These are phyloP conservation scores for Picochlorum sp. DNA, from an alignment of 139 green algal species.

Conservation along the genomic window DNA sequence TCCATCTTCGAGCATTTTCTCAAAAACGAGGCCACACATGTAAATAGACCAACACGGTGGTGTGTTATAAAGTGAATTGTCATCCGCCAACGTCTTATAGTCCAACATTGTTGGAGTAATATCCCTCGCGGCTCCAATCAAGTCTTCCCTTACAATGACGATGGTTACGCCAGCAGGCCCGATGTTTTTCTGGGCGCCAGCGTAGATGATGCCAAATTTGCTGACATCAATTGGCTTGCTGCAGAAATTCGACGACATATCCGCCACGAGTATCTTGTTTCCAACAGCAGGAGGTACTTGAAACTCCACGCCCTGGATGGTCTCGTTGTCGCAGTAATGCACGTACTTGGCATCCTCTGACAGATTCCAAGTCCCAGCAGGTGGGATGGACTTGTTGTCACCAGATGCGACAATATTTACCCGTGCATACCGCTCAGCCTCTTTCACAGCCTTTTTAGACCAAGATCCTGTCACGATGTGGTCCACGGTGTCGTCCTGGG, in stretches of 20 bases:
- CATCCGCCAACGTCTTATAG: constrained; percentile 76
- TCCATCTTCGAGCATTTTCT: constrained; percentile 63
- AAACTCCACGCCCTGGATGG: constrained; percentile 99
- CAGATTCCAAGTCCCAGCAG: constrained; percentile 73
- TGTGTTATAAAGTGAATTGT: constrained; percentile 97
- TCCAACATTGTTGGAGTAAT: constrained; percentile 88
- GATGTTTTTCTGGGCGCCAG: constrained; percentile 98
- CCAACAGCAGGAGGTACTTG: constrained; percentile 66
- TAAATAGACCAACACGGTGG: constrained; percentile 97
- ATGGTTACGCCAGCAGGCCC: constrained; percentile 88
- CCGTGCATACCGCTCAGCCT: constrained; percentile 72
- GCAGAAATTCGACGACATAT: constrained; percentile 98
- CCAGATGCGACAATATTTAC: constrained; percentile 72
- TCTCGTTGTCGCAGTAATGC: constrained; percentile 99
- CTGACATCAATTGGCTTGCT: constrained; percentile 93
- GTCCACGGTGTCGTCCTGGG: constrained; percentile 65
- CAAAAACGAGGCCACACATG: constrained; percentile 94
- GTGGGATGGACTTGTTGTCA: constrained; percentile 83
- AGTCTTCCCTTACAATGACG: constrained; percentile 92
- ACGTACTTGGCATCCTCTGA: constrained; percentile 74
- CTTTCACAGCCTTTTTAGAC: constrained; percentile 87
- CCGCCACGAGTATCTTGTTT: constrained; percentile 66
- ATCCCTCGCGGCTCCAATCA: constrained; percentile 69
- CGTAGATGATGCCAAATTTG: constrained; percentile 96
- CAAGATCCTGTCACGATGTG: constrained; percentile 91